Conservation (phyloP, 495 filamentous ascomycete genomes). For the Chaetomidium leptoderma region DNA sequence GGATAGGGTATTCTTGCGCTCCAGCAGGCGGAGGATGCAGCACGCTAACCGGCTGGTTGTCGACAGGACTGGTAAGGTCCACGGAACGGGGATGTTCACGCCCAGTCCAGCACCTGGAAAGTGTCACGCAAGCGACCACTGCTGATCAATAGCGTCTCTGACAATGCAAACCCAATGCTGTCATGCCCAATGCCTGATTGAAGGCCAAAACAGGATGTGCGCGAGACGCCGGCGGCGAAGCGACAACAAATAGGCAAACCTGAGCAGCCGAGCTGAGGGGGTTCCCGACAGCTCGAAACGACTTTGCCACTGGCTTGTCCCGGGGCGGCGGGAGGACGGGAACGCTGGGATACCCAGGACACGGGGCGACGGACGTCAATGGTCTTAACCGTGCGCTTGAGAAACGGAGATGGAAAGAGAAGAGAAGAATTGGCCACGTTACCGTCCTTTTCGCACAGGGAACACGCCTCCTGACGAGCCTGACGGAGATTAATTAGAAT, state of each 20-base stretch:
- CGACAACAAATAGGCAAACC: neutral
- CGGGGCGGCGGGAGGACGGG: slow-evolving; percentile 13
- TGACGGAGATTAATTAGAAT: too few relatives aligned
- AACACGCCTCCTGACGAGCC: too few relatives aligned
- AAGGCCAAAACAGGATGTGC: neutral
- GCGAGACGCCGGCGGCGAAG: neutral
- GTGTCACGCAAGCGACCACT: slow-evolving; percentile 15
- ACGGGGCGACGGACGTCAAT: neutral
- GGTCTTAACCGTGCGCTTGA: neutral
- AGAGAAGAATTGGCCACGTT: too few relatives aligned
- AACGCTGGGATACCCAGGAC: neutral
- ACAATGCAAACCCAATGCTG: slow-evolving; percentile 1
- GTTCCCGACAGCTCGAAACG: slow-evolving; percentile 2
- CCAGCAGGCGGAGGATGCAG: slow-evolving; percentile 29
- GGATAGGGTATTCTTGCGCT: slow-evolving; percentile 14
- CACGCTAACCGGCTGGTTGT: slow-evolving; percentile 34
- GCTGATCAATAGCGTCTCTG: slow-evolving; percentile 27
- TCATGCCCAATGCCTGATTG: neutral
- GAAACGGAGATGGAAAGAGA: too few relatives aligned
- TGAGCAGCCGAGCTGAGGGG: neutral
- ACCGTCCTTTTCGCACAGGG: too few relatives aligned
- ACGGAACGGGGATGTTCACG: slow-evolving; percentile 23
- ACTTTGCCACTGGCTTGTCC: slow-evolving; percentile 20
- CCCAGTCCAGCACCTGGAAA: neutral
- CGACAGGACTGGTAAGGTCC: slow-evolving; percentile 29